These are phyloP conservation scores for Cenococcum geophilum DNA, from an alignment of 495 filamentous ascomycete species.

Conservation along the genomic window DNA sequence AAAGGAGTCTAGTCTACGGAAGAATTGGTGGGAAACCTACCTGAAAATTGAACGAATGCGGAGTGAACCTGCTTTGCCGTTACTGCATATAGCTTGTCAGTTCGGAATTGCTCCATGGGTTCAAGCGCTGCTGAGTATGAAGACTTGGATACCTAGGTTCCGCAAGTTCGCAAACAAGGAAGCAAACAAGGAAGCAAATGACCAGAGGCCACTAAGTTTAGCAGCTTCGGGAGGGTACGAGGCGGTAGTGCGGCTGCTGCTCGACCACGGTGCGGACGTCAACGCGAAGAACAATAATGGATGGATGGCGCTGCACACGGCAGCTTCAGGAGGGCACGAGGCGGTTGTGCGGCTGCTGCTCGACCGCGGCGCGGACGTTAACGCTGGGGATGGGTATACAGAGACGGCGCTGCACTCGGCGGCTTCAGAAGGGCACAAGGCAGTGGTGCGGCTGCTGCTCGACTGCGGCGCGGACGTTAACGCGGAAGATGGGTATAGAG, in stretches of 20 bases:
- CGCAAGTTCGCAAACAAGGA: no score
- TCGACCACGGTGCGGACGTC: no score
- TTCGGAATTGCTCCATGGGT: no score
- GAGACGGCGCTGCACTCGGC: neutral
- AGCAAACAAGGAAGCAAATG: neutral
- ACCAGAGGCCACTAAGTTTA: neutral
- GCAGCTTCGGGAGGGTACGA: neutral
- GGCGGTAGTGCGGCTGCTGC: neutral
- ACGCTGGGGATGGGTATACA: neutral
- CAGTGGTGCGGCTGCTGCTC: neutral
- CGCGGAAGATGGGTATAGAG: no score
- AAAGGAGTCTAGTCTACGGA: neutral
- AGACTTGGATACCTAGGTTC: no score
- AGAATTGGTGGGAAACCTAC: neutral
- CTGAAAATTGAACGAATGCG: neutral
- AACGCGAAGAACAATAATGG: neutral
- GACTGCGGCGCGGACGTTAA: no score
- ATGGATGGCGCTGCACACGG: neutral
- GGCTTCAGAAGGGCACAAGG: neutral
- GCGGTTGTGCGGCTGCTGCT: neutral
- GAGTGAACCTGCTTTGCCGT: neutral
- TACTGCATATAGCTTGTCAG: neutral
- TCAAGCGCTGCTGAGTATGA: no score
- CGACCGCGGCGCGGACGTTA: no score
- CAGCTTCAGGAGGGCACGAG: neutral